Evolutionary conservation across 495 filamentous ascomycete species (phyloP).

Genomic region (Astrothelium macrocarpum): DNA sequence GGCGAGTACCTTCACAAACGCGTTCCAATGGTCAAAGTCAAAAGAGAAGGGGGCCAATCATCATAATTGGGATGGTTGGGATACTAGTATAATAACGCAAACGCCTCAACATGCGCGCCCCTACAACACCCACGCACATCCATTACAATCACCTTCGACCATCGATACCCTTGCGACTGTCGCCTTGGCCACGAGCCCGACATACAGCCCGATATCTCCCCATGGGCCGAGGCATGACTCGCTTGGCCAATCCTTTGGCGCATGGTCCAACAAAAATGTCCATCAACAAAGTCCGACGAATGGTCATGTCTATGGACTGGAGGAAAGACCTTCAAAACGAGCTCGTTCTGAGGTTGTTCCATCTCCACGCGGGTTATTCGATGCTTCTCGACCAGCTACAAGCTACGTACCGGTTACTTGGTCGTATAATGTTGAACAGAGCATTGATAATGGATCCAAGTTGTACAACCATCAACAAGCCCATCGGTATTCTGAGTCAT

Average conservation of each 20-base stretch:
- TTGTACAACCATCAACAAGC: not conserved
- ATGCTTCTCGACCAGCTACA: constrained; percentile 35
- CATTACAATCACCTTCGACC: constrained; percentile 19
- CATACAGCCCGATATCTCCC: constrained; percentile 6
- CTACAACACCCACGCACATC: not conserved
- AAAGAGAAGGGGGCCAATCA: not conserved
- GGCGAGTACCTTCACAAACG: not conserved
- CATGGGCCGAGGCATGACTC: constrained; percentile 2
- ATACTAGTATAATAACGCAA: not conserved
- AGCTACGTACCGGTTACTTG: constrained; percentile 30
- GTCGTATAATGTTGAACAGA: constrained; percentile 26
- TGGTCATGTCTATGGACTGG: constrained; percentile 15
- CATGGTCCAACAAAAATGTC: not conserved
- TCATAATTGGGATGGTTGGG: not conserved
- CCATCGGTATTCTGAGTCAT: not conserved
- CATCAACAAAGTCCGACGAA: not conserved
- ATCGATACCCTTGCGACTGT: constrained; percentile 31
- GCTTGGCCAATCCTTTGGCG: not conserved
- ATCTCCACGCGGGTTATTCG: constrained; percentile 38
- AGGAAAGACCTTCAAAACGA: constrained; percentile 50
- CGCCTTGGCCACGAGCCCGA: constrained; percentile 25
- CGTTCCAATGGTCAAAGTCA: not conserved
- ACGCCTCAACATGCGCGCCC: not conserved
- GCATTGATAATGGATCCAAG: constrained; percentile 17
- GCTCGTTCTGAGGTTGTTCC: constrained; percentile 48